Percentiles rank a stretch among this genome's conserved stretches.
These are phyloP conservation scores for Syncephalis plumigaleata DNA, from an alignment of 371 early-diverging fungal species.

Conservation along the genomic window DNA sequence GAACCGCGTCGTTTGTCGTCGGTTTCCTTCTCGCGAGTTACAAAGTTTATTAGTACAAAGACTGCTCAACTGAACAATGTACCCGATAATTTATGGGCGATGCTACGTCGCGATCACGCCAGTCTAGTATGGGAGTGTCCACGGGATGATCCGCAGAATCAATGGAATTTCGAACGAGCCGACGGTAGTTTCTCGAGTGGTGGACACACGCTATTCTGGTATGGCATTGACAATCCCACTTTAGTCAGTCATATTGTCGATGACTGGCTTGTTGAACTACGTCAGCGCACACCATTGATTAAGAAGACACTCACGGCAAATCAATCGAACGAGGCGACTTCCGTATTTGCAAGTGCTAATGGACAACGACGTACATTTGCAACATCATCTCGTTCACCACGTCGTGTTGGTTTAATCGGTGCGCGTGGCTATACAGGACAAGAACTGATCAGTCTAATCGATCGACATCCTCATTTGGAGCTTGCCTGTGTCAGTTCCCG, in stretches of 20 bases:
- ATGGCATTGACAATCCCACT: conserved; percentile 60
- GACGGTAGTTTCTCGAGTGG: conserved; percentile 62
- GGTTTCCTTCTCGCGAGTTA: conserved; percentile 32
- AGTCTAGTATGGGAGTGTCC: conserved; percentile 50
- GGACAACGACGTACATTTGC: conserved; percentile 4
- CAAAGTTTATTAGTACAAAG: conserved; percentile 64
- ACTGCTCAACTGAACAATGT: conserved; percentile 70
- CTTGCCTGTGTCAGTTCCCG: conserved; percentile 84
- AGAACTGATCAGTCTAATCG: conserved; percentile 77
- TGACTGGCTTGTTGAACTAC: conserved; percentile 4
- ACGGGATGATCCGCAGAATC: conserved; percentile 30
- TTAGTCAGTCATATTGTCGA: conserved; percentile 19
- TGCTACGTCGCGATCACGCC: conserved; percentile 52
- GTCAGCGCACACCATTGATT: conserved; percentile 16
- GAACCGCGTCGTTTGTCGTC: conserved; percentile 16
- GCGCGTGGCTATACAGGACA: conserved; percentile 93
- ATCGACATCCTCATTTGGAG: conserved; percentile 67
- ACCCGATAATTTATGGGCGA: conserved; percentile 75
- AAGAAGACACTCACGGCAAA: not conserved
- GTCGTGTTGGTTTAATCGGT: conserved; percentile 78
- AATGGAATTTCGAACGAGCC: conserved; percentile 89
- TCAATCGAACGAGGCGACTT: conserved; percentile 11
- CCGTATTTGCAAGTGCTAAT: conserved; percentile 5
- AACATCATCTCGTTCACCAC: not conserved
- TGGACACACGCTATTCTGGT: conserved; percentile 75